phyloP scores from a whole-genome alignment of 2,329 filamentous ascomycete genomes.

The Neopestalotiopsis clavispora region DNA sequence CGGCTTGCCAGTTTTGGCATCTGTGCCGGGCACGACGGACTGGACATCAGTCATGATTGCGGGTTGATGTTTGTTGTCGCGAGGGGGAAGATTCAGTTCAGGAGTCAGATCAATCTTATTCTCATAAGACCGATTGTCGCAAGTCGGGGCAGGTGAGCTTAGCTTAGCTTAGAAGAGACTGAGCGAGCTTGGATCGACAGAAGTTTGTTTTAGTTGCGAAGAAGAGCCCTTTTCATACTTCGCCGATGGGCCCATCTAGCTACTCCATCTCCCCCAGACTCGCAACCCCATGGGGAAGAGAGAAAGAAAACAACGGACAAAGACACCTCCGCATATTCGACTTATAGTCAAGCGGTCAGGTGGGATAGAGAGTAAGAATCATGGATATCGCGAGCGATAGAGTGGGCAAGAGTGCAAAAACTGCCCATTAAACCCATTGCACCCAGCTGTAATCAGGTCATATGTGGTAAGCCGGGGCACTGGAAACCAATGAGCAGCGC shows the following conservation, averaged over 20 bases:
- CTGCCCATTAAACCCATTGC: not conserved
- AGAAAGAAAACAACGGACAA: not conserved
- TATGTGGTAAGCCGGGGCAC: not conserved
- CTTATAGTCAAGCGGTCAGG: not conserved
- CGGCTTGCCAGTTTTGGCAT: not conserved
- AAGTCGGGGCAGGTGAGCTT: not conserved
- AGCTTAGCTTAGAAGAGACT: not conserved
- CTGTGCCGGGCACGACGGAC: not conserved
- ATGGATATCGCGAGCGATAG: not conserved
- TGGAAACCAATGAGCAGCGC: not conserved
- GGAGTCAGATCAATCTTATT: not conserved
- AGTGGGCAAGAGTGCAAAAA: not conserved
- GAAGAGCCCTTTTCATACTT: not conserved
- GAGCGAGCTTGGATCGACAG: not conserved
- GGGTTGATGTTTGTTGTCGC: not conserved
- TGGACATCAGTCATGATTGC: not conserved
- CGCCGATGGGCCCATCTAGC: not conserved
- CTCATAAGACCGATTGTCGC: not conserved
- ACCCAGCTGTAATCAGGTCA: not conserved
- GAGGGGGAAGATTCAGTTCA: no score
- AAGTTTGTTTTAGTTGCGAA: not conserved
- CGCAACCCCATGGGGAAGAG: not conserved
- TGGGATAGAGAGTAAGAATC: not conserved
- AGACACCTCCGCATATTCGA: not conserved
- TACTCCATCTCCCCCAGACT: not conserved